Evolutionary conservation across 2,329 filamentous ascomycete genomes (phyloP).

Genomic region (Cordyceps cicadae): DNA sequence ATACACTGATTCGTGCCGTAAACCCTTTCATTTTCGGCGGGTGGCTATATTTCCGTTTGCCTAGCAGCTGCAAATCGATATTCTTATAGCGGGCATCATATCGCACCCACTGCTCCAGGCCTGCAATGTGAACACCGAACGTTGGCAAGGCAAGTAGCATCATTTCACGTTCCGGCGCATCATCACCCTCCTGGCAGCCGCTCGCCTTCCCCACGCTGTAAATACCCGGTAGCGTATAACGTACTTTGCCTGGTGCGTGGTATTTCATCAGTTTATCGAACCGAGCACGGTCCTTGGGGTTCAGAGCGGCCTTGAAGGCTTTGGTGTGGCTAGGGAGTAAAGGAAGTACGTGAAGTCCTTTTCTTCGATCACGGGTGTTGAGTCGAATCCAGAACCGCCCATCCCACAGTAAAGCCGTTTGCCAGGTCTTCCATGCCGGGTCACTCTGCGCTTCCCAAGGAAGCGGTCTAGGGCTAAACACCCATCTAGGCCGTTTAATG

Average conservation of each 20-base stretch:
- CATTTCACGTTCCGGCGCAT: conserved; percentile 13
- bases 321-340: conserved; percentile 37
- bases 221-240: conserved; percentile 47
- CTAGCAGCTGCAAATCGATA: conserved; percentile 35
- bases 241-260: conserved; percentile 46
- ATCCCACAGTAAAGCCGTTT: conserved; percentile 40
- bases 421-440: conserved; percentile 26
- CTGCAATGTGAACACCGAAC: conserved; percentile 38
- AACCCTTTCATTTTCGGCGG: not conserved
- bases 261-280: conserved; percentile 37
- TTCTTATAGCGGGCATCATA: conserved; percentile 44
- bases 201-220: conserved; percentile 33
- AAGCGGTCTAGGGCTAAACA: not conserved
- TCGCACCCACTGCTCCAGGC: conserved; percentile 38
- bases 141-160: conserved; percentile 46
- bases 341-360: conserved; percentile 36
- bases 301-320: conserved; percentile 38
- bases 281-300: conserved; percentile 20
- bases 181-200: not conserved
- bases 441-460: conserved; percentile 21
- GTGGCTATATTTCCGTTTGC: conserved; percentile 11
- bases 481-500: not conserved
- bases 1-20: not conserved
- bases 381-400: conserved; percentile 54
- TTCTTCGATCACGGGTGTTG: conserved; percentile 30